Base-by-base conservation (phyloP, 768 basidiomycete species). In the Leucocoprinus sp. region DNA sequence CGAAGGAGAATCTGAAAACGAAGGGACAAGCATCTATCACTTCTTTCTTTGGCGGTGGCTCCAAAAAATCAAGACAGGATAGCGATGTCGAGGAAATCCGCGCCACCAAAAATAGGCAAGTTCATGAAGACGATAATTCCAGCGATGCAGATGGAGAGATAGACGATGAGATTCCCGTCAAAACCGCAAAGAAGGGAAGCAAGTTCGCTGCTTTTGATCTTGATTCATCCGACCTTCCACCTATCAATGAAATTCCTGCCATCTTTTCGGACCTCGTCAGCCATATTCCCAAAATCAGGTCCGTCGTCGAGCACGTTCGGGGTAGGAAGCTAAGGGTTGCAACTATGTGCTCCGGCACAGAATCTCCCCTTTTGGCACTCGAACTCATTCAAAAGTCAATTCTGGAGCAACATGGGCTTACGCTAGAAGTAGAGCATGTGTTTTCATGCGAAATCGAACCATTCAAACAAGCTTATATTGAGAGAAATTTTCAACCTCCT, bases 371-470 rank as follows among this genome's bases (percentile, higher is more conserved):
- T 18, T 80, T 96, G 27, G 93, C 93, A 11, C 70, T 97, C 37
- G 83, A 87, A 23, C 66, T 93, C 50, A 89, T 96, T 36, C 81
- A 82, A 46, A 78, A 83, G 48, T 77, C 83, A 4, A 75, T 95
- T 52, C 63, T 76, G 23, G 78, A 82, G 23, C 82, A 83, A 53
- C 77, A 80, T 53, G 75, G 68, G 2, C 54, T 84, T 42, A 66
- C 72, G 2, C 64, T 96, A 45, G 75, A 83, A 19, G 70, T 91
- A 42, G 86, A 93, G 60, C 93, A 96, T 63, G 89, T 93, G 35
- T 95, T 96, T 65, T 95, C 92, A 1, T 96, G 92, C 63, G 92
- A 96, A 65, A 95, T 96, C 45, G 93, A 93, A 58, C 92, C 93
- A 3, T 95, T 92, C 73, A 93, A 96, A 64, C 93, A 93, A 59